Evolutionary conservation across 257 asterid genomes (phyloP).

Genomic region (Nicotiana attenuata): DNA sequence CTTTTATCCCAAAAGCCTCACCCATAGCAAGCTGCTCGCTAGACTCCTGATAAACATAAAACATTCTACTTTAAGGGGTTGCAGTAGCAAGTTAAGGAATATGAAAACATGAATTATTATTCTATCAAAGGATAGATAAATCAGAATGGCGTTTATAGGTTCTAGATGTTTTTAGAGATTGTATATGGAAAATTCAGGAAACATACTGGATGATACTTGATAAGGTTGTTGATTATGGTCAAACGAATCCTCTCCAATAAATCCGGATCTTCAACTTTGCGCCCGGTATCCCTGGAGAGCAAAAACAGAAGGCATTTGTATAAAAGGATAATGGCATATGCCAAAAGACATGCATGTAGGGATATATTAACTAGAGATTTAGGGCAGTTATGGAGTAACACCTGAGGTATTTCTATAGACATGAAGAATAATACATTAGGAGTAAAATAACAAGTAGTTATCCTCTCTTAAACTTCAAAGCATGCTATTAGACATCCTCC

Average conservation of each 20-base stretch:
- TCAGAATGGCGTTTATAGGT: neutral
- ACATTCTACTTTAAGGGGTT: neutral
- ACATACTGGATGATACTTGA: slow-evolving; percentile 93
- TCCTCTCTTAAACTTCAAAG: neutral
- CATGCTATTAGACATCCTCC: neutral
- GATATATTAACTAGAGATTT: neutral
- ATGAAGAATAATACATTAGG: neutral
- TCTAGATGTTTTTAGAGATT: neutral
- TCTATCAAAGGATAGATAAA: neutral
- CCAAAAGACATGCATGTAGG: neutral
- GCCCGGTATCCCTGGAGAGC: slow-evolving; percentile 61
- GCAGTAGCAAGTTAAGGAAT: neutral
- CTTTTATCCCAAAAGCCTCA: slow-evolving; percentile 81
- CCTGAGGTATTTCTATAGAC: neutral
- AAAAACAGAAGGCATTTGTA: neutral
- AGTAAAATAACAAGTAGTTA: neutral
- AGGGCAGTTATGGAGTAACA: neutral
- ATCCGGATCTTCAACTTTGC: slow-evolving; percentile 93
- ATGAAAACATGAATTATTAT: neutral
- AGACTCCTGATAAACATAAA: slow-evolving; percentile 59
- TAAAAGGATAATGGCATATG: neutral
- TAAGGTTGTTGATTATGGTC: slow-evolving; percentile 86
- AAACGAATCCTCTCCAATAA: slow-evolving; percentile 92
- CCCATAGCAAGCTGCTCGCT: slow-evolving; percentile 95
- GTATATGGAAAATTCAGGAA: slow-evolving; percentile 15